A percentile compares a stretch with the other conserved stretches of the same genome.
Evolutionary conservation across 2,329 filamentous ascomycete species (phyloP).

Genomic region (Alternaria sp.): DNA sequence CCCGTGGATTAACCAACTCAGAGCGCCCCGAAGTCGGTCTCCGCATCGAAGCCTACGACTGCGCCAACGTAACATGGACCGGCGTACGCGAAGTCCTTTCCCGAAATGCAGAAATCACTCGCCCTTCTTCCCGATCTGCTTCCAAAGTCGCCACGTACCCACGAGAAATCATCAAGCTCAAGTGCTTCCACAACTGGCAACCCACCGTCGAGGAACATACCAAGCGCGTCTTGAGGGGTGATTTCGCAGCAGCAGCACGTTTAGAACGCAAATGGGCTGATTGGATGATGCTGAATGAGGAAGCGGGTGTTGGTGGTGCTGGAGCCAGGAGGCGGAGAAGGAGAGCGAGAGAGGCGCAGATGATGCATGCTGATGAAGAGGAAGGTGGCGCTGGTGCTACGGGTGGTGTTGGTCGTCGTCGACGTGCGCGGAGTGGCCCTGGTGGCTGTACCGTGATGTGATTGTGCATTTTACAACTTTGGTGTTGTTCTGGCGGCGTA

Average conservation of each 20-base stretch:
- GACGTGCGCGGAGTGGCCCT: slow-evolving; percentile 58
- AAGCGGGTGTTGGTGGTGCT: slow-evolving; percentile 72
- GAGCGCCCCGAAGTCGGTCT: slow-evolving; percentile 65
- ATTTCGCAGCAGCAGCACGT: slow-evolving; percentile 75
- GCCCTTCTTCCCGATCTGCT: slow-evolving; percentile 51
- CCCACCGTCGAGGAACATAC: slow-evolving; percentile 94
- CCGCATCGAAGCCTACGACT: slow-evolving; percentile 86
- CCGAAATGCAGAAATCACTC: slow-evolving; percentile 78
- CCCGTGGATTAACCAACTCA: slow-evolving; percentile 42
- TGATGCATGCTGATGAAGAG: slow-evolving; percentile 81
- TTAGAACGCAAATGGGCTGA: slow-evolving; percentile 92
- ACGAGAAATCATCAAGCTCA: slow-evolving; percentile 81
- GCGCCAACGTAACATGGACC: slow-evolving; percentile 89
- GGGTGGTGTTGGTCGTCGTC: slow-evolving; percentile 54
- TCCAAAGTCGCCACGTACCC: slow-evolving; percentile 65
- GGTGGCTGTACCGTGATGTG: slow-evolving; percentile 60
- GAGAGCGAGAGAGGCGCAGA: slow-evolving; percentile 80
- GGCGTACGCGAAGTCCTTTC: slow-evolving; percentile 87
- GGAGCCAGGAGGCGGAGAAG: slow-evolving; percentile 75
- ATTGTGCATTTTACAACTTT: slow-evolving; percentile 19
- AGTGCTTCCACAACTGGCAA: slow-evolving; percentile 96
- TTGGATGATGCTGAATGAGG: slow-evolving; percentile 91
- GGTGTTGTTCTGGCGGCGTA: neutral
- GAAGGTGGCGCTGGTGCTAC: slow-evolving; percentile 61
- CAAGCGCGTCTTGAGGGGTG: slow-evolving; percentile 80